Conservation (phyloP, 352 stramenopile genomes). For the Elongisporangium prolatum region DNA sequence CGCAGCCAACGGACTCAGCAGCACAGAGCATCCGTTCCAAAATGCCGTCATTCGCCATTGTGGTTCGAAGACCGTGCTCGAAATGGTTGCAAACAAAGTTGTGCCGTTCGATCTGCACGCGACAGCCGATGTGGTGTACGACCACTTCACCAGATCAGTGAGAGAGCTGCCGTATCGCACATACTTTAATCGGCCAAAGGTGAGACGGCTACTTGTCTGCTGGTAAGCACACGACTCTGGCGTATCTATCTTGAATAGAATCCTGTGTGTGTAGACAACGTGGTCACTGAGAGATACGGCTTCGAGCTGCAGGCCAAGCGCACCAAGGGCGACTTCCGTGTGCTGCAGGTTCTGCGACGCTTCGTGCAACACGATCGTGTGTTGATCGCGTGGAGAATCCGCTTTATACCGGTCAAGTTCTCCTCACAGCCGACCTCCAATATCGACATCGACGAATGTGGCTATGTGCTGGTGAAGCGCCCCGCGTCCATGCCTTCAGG, state of each 20-base stretch:
- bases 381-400: conserved; percentile 56
- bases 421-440: background rate
- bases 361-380: conserved; percentile 57
- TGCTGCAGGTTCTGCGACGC: conserved; percentile 56
- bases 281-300: conserved; percentile 53
- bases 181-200: background rate
- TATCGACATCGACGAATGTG: background rate
- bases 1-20: conserved; percentile 4
- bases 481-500: background rate
- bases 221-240: background rate
- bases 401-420: conserved; percentile 53
- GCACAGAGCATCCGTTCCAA: conserved; percentile 8
- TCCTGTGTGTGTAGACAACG: conserved; percentile 23
- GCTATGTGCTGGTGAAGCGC: background rate
- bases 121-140: conserved; percentile 31
- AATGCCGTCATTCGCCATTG: background rate
- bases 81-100: conserved; percentile 37
- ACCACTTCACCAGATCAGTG: conserved; percentile 28
- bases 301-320: conserved; percentile 44
- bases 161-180: conserved; percentile 9
- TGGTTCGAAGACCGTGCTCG: conserved; percentile 3
- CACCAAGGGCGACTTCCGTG: conserved; percentile 41
- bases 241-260: background rate
- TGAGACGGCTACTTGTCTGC: background rate
- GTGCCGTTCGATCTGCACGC: conserved; percentile 35